Base-by-base conservation (phyloP, 2,329 filamentous ascomycete genomes). In the Colletotrichum sp. region DNA sequence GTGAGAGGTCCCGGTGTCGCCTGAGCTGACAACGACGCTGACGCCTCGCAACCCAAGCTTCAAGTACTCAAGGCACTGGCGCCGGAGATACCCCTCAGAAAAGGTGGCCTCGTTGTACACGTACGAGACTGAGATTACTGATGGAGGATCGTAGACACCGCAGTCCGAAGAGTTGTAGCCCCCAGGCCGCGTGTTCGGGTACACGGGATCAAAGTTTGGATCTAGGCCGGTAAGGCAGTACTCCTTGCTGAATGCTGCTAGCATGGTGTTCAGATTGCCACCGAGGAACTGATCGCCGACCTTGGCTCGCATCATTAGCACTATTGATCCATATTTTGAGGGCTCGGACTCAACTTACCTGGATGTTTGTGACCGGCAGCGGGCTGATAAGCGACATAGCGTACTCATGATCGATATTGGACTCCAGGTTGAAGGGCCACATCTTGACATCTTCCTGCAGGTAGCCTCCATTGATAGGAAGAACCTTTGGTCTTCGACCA, bases 1-100 rank as follows among this genome's bases (percentile, higher is more conserved):
- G 63, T 13, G 18, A 24, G n/a, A 64, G 68, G 32, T 72, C 16
- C 85, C 84, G 21, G 77, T 80, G 77, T 86, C 85, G 21, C 86
- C 86, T 2, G 83, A 84, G 21, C 85, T 82, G 8, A 85, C 81
- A 5, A 86, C 79, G 16, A 84, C 75, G 6, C 84, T 84, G 28
- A 84, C 80, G 76, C 85, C 85, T 64, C 82, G 81, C 8, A 85
- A 80, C 10, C 85, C 87, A 6, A 89, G 83, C 76, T 88, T 88
- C 73, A 88, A 80, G 76, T 86, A 88, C 66, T 86, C 81, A 60
- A 83, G 80, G 74, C 85, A 86, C 72, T 84, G 82, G 18, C 82
- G 80, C 71, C 86, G 81, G 64, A 89, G 85, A 79, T 91, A 91
- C 68, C 80, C 81, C 7, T 85, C 59, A 32, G 21, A 24, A 59